Percentiles rank a stretch among this genome's conserved stretches.
These are phyloP conservation scores for Phytopythium oedochilum DNA, from an alignment of 352 stramenopile genomes.

Conservation along the genomic window DNA sequence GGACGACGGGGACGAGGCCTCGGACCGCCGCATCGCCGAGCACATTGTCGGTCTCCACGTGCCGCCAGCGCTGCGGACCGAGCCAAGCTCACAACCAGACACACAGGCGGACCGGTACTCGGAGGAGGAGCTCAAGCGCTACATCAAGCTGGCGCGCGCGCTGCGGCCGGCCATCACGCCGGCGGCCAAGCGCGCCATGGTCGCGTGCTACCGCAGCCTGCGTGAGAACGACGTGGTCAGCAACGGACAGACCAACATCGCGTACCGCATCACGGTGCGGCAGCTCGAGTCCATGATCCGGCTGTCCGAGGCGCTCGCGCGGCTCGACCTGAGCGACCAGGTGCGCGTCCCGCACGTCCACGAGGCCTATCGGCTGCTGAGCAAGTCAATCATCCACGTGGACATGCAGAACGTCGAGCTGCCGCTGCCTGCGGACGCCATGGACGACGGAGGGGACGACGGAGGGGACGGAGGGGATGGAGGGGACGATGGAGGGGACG, in stretches of 20 bases:
- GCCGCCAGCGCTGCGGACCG: constrained; percentile 17
- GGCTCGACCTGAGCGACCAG: constrained; percentile 92
- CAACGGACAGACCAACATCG: constrained; percentile 92
- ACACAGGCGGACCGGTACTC: constrained; percentile 36
- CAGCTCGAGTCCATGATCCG: constrained; percentile 99
- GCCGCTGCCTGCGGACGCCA: constrained; percentile 50
- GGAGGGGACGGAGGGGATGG: constrained; percentile 5
- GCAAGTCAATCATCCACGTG: constrained; percentile 99
- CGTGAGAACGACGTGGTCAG: constrained; percentile 94
- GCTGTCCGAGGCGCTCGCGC: constrained; percentile 94
- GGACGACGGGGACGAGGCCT: constrained; percentile 96
- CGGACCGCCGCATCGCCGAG: constrained; percentile 93
- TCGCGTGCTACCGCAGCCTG: constrained; percentile 97
- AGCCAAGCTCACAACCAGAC: background rate
- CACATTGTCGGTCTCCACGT: constrained; percentile 98
- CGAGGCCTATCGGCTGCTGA: constrained; percentile 96
- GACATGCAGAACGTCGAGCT: constrained; percentile 97
- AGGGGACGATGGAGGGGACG: background rate
- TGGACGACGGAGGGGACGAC: constrained; percentile 28
- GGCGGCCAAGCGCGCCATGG: constrained; percentile 89
- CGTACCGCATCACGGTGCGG: constrained; percentile 98
- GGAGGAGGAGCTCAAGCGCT: constrained; percentile 92
- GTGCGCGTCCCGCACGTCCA: constrained; percentile 92
- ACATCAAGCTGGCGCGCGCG: constrained; percentile 90
- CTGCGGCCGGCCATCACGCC: constrained; percentile 65